phyloP scores from a whole-genome alignment of 2,329 filamentous ascomycete species.

The Westerdykella sp. region DNA sequence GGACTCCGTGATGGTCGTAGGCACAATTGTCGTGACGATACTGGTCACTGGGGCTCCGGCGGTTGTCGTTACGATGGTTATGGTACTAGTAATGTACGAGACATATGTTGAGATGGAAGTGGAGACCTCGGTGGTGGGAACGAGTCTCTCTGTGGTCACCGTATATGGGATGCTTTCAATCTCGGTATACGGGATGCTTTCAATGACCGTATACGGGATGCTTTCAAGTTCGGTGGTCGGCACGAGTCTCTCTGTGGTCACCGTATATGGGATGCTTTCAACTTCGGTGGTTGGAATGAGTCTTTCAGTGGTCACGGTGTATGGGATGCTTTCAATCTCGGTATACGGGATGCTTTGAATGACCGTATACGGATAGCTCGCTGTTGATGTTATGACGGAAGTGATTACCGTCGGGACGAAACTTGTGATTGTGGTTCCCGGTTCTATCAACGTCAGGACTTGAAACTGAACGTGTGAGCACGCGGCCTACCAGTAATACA shows the following conservation, averaged over 20 bases:
- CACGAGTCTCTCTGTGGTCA: not conserved
- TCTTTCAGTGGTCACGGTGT: not conserved
- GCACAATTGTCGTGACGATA: not conserved
- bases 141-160: not conserved
- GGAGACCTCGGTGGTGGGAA: not conserved
- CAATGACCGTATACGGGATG: not conserved
- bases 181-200: not conserved
- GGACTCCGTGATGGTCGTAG: not conserved
- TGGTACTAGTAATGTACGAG: not conserved
- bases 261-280: too few species aligned
- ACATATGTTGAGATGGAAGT: not conserved
- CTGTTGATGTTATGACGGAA: not conserved
- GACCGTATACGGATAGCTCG: not conserved
- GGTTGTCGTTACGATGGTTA: not conserved
- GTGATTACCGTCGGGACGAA: not conserved
- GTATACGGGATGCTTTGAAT: not conserved
- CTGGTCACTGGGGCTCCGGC: not conserved
- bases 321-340: not conserved
- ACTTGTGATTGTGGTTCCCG: conserved; percentile 7
- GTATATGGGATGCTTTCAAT: not conserved
- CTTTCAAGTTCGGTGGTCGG: not conserved
- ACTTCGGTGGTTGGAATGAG: not conserved
- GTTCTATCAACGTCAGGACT: conserved; percentile 1
- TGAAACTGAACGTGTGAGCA: not conserved
- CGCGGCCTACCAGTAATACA: conserved; percentile 6